phyloP scores from a whole-genome alignment of 192 early-diverging fungal species.

The Chytriomyces hyalinus region DNA sequence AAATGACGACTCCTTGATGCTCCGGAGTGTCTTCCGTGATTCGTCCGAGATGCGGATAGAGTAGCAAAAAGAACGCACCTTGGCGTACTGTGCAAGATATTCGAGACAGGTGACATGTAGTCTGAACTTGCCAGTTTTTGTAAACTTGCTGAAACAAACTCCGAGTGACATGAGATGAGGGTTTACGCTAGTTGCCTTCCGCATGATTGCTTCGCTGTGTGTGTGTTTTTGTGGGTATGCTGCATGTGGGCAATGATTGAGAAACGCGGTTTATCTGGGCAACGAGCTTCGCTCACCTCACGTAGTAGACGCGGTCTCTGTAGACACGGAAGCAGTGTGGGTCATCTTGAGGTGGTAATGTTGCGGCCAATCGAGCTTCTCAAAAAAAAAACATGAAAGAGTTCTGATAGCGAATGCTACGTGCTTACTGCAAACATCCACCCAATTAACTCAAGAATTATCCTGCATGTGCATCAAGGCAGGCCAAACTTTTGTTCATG shows the following conservation, averaged over 20 bases:
- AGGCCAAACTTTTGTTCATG: too few species aligned
- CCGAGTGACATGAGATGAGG: slow-evolving; percentile 90
- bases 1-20: slow-evolving; percentile 95
- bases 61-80: slow-evolving; percentile 51
- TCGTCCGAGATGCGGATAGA: slow-evolving; percentile 81
- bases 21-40: slow-evolving; percentile 98
- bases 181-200: slow-evolving; percentile 78
- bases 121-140: slow-evolving; percentile 96
- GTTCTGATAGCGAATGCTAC: too few species aligned
- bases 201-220: slow-evolving; percentile 87
- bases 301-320: slow-evolving; percentile 93
- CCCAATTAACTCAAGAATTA: too few species aligned
- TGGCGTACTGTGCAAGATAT: slow-evolving; percentile 92
- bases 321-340: slow-evolving; percentile 96
- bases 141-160: slow-evolving; percentile 98
- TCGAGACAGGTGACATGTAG: slow-evolving; percentile 93
- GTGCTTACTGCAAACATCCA: slow-evolving; percentile 35
- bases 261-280: neutral
- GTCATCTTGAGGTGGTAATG: too few species aligned
- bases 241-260: neutral
- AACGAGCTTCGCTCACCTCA: slow-evolving; percentile 60
- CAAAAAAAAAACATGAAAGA: too few species aligned
- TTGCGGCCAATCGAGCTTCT: too few species aligned
- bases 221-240: too few species aligned
- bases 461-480: too few species aligned